Evolutionary conservation across 1,139 yeast species (phyloP).

Genomic region (Arxiozyma slooffiae): DNA sequence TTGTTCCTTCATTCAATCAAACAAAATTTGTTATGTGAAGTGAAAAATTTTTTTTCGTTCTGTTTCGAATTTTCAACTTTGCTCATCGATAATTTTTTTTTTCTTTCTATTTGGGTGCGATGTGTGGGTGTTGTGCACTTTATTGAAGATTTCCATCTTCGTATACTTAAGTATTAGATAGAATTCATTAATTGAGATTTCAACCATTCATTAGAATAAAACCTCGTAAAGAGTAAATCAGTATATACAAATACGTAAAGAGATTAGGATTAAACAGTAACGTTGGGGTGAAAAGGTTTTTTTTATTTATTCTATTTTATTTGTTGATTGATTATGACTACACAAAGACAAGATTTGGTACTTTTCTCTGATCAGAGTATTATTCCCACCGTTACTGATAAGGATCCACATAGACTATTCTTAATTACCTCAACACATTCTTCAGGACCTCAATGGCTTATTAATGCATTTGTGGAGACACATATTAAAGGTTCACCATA

Average conservation of each 20-base stretch:
- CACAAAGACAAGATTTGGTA: slow-evolving; percentile 42
- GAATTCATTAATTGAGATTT: too few relatives aligned
- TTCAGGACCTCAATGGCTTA: slow-evolving; percentile 60
- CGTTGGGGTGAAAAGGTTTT: too few relatives aligned
- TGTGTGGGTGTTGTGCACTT: background rate
- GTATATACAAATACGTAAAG: too few relatives aligned
- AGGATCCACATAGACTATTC: slow-evolving; percentile 31
- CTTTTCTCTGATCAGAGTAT: slow-evolving; percentile 48
- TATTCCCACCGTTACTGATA: slow-evolving; percentile 26
- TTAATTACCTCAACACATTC: slow-evolving; percentile 50
- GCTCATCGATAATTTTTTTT: background rate
- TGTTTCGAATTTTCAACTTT: background rate
- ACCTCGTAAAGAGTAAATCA: too few relatives aligned
- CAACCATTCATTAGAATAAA: too few relatives aligned
- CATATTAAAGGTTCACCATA: slow-evolving; percentile 22
- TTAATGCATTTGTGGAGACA: slow-evolving; percentile 34
- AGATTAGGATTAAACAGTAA: too few relatives aligned
- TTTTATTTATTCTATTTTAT: too few relatives aligned
- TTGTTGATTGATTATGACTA: background rate
- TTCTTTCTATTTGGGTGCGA: too few relatives aligned
- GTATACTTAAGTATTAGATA: too few relatives aligned
- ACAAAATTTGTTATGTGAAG: background rate
- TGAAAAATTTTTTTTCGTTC: too few relatives aligned
- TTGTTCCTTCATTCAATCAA: background rate
- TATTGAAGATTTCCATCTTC: too few relatives aligned